Conservation (phyloP, 179 eudicot genomes). For the Heliamphora pulchella region DNA sequence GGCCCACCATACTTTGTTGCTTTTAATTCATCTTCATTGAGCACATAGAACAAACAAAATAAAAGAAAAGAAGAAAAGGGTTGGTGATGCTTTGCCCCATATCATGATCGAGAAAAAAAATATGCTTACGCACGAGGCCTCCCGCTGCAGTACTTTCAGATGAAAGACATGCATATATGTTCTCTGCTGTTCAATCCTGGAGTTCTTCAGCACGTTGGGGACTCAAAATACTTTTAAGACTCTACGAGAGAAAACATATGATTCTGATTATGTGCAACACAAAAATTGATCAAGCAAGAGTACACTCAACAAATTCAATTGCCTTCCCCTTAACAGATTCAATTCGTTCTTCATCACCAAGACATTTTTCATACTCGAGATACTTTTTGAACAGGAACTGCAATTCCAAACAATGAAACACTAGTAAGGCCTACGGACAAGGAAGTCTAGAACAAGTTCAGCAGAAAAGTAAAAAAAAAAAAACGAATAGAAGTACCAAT, state of each 20-base stretch:
- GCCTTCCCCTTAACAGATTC: slow-evolving; percentile 68
- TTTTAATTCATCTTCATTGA: too few species aligned
- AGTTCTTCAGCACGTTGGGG: not conserved
- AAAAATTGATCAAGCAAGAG: slow-evolving; percentile 22
- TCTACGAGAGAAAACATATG: not conserved
- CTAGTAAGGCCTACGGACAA: not conserved
- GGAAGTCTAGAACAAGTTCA: too few species aligned
- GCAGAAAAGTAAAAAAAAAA: too few species aligned
- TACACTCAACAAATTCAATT: slow-evolving; percentile 50
- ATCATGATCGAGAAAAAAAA: too few species aligned
- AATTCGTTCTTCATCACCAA: slow-evolving; percentile 62
- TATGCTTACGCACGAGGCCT: too few species aligned
- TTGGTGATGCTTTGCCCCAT: too few species aligned
- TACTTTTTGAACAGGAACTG: slow-evolving; percentile 88
- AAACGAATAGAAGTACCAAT: not conserved
- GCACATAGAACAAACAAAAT: too few species aligned
- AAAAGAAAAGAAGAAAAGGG: too few species aligned
- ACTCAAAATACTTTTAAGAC: not conserved
- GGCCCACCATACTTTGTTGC: too few species aligned
- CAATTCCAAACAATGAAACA: slow-evolving; percentile 15
- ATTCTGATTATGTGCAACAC: slow-evolving; percentile 6
- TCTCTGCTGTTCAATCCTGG: not conserved
- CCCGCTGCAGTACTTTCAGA: too few species aligned
- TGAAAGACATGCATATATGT: too few species aligned
- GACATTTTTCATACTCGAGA: slow-evolving; percentile 59